phyloP scores from a whole-genome alignment of 768 basidiomycete species.

The Podaxis sp. region DNA sequence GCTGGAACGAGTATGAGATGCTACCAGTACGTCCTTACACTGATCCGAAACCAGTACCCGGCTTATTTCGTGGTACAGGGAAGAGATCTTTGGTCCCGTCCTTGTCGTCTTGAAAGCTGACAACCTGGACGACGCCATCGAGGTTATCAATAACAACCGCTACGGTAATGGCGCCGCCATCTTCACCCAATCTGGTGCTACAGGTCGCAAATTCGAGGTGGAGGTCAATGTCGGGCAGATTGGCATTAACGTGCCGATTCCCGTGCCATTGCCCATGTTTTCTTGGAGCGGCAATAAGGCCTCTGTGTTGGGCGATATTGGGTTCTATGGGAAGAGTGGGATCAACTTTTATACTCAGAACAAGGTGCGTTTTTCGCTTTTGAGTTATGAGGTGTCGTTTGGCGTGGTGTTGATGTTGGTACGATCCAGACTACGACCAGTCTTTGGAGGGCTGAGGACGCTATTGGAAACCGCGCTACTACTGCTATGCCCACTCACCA shows the following conservation, averaged over 20 bases:
- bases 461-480: constrained; percentile 71
- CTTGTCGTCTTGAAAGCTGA: constrained; percentile 74
- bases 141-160: constrained; percentile 82
- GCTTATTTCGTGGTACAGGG: constrained; percentile 35
- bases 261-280: constrained; percentile 92
- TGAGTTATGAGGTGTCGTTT: background rate
- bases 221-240: constrained; percentile 89
- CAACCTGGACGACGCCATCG: constrained; percentile 85
- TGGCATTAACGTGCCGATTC: constrained; percentile 90
- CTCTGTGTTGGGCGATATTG: constrained; percentile 71
- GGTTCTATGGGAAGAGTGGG: constrained; percentile 84
- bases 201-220: constrained; percentile 88
- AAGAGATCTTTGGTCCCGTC: constrained; percentile 95
- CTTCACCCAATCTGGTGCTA: constrained; percentile 95
- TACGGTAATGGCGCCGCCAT: constrained; percentile 96
- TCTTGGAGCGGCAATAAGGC: constrained; percentile 94
- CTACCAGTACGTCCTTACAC: constrained; percentile 61
- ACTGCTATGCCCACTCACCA: constrained; percentile 84
- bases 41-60: background rate
- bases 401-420: background rate
- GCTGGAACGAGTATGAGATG: constrained; percentile 79
- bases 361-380: constrained; percentile 47
- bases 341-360: constrained; percentile 96
- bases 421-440: constrained; percentile 76
- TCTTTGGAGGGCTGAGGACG: constrained; percentile 88